These are phyloP conservation scores for Termitomyces sp. DNA, from an alignment of 768 basidiomycete species.

Conservation along the genomic window DNA sequence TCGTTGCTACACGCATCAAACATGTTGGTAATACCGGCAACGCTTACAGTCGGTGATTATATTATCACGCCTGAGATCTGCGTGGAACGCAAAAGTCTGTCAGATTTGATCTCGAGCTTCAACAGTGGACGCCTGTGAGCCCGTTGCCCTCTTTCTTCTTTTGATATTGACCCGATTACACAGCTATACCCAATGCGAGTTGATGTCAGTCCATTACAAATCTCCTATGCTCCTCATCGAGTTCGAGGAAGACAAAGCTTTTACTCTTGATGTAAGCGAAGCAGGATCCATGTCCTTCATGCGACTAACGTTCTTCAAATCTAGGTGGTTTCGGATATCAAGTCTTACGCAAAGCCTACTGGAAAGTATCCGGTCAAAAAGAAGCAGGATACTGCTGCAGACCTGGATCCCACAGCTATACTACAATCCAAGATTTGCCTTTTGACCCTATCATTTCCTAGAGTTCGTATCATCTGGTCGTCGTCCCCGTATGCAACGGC, in stretches of 20 bases:
- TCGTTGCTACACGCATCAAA: slow-evolving; percentile 83
- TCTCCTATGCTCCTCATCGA: slow-evolving; percentile 91
- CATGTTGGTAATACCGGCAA: slow-evolving; percentile 83
- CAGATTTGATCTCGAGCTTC: slow-evolving; percentile 91
- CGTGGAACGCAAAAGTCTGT: slow-evolving; percentile 92
- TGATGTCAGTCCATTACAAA: slow-evolving; percentile 96
- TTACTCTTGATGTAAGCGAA: slow-evolving; percentile 73
- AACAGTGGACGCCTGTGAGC: slow-evolving; percentile 90
- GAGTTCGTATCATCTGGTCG: slow-evolving; percentile 94
- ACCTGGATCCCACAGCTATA: slow-evolving; percentile 35
- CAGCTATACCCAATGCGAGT: slow-evolving; percentile 95
- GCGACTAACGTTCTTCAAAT: not conserved
- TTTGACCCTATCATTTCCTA: slow-evolving; percentile 86
- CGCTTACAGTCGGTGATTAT: slow-evolving; percentile 94
- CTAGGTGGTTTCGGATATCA: slow-evolving; percentile 63
- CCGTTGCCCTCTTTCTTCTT: not conserved
- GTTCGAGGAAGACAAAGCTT: slow-evolving; percentile 96
- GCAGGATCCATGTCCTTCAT: not conserved
- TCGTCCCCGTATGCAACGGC: slow-evolving; percentile 91
- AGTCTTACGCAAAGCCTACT: slow-evolving; percentile 60
- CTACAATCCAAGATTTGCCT: slow-evolving; percentile 93
- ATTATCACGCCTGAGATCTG: slow-evolving; percentile 94
- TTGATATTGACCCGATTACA: not conserved
- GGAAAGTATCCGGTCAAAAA: slow-evolving; percentile 57
- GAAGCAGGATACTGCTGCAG: slow-evolving; percentile 28